These are phyloP conservation scores for Hypomontagnella monticulosa DNA, from an alignment of 495 filamentous ascomycete species.

Conservation along the genomic window DNA sequence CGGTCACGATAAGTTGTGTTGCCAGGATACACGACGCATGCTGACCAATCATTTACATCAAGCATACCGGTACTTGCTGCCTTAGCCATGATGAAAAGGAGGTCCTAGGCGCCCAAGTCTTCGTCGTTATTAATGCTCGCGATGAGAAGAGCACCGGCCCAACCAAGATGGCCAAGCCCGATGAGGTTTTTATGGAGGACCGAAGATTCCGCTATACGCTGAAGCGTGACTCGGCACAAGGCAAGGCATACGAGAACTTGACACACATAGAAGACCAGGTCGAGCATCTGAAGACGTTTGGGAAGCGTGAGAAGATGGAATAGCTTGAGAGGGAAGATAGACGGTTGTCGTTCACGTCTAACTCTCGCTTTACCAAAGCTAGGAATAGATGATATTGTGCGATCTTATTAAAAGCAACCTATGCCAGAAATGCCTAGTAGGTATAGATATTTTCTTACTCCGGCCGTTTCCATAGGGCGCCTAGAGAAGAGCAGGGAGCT, in stretches of 20 bases:
- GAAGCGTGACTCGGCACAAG: conserved; percentile 3
- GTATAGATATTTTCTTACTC: no score
- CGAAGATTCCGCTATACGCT: not conserved
- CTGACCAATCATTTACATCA: no score
- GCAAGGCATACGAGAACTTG: not conserved
- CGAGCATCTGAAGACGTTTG: not conserved
- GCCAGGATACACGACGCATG: no score
- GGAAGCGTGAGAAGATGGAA: not conserved
- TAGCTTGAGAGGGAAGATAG: not conserved
- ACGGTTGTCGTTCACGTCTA: no score
- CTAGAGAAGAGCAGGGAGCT: no score
- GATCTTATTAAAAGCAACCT: no score
- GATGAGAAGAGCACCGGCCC: not conserved
- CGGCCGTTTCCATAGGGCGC: no score
- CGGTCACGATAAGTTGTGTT: no score
- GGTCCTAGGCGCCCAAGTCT: not conserved
- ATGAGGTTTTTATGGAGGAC: conserved; percentile 7
- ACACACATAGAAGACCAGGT: not conserved
- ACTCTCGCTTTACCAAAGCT: no score
- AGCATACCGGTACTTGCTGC: not conserved
- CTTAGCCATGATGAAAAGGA: conserved; percentile 6
- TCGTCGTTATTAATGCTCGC: conserved; percentile 5
- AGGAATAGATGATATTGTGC: no score
- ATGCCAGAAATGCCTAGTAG: no score
- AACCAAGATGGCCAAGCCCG: not conserved